Evolutionary conservation across 495 filamentous ascomycete genomes (phyloP), one percentile per base, ranked within the genome.

Genomic region (Hypoxylon perforatum): DNA sequence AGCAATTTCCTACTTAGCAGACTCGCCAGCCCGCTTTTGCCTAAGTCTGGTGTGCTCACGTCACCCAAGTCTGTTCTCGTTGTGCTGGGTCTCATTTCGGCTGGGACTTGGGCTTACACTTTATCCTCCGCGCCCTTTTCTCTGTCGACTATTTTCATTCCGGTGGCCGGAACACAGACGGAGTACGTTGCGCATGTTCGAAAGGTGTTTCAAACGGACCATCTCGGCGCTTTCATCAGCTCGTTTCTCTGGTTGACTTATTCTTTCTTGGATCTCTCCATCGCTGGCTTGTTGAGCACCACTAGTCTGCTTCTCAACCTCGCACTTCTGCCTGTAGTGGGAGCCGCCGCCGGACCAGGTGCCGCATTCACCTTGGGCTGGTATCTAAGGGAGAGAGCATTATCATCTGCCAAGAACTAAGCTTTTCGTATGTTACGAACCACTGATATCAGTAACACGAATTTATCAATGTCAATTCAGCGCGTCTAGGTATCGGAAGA

Each of bases 181-280:
- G 57, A 52, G 17, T 61, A 51, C 17, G 28, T 67, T n/a, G 30
- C 44, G 4, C 51, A 51, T 48, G 21, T 23, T 6, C 50, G 57
- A 30, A 57, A 30, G 38, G 46, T 51, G 0, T 25, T 67, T 3
- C 63, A 67, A 28, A 35, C 46, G 12, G 63, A 67, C 25, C 22
- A 61, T 7, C 2, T 67, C 1, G 35, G 41, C 25, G 18, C 42
- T 6, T 61, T 67, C 44, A 42, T 11, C 19, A 52, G 36, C 38
- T 50, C 57, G 10, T 52, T 67, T 12, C 38, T 67, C 14, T 67
- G 63, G 63, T 17, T 67, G 19, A n/a, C 39, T 1, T 67, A 67
- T 47, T 67, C 63, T 5, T 62, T 67, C 51, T 41, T 61, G 11
- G 63, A 67, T 6, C 45, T 67, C 11, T 22, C 36, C 11, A 6